phyloP scores from a whole-genome alignment of 345 rosid genomes.

The Hypericum perforatum region DNA sequence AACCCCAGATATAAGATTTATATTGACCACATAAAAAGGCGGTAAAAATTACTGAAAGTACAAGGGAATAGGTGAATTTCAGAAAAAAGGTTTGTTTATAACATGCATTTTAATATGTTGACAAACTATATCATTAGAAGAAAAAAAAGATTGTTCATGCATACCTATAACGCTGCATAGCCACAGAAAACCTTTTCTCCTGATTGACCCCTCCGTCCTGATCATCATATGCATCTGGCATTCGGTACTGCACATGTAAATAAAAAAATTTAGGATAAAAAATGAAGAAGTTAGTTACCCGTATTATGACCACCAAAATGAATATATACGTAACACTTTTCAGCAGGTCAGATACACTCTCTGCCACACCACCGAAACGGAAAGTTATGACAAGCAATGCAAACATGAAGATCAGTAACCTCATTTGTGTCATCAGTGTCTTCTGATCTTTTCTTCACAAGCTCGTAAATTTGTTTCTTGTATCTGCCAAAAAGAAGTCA shows the following conservation, averaged over 20 bases:
- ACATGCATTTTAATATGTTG: too few species aligned
- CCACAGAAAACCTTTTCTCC: conserved; percentile 92
- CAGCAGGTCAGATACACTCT: not conserved
- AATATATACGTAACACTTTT: not conserved
- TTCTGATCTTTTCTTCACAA: conserved; percentile 64
- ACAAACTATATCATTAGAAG: too few species aligned
- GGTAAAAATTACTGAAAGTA: too few species aligned
- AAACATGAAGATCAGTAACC: conserved; percentile 27
- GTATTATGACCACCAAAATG: not conserved
- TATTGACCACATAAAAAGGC: too few species aligned
- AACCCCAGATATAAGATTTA: too few species aligned
- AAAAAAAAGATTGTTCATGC: conserved; percentile 9
- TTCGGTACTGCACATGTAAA: conserved; percentile 52
- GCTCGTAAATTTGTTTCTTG: conserved; percentile 78
- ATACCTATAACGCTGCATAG: conserved; percentile 77
- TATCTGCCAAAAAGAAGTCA: conserved; percentile 35
- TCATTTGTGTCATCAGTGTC: conserved; percentile 56
- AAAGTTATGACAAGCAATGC: not conserved
- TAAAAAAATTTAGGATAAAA: conserved; percentile 10
- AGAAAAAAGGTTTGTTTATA: too few species aligned
- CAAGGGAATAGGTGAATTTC: too few species aligned
- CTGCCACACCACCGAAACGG: not conserved
- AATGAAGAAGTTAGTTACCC: conserved; percentile 1
- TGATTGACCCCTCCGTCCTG: conserved; percentile 71
- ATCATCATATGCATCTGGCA: conserved; percentile 99